Conservation (phyloP, 768 basidiomycete genomes). For the Kwoniella dejecticola region DNA sequence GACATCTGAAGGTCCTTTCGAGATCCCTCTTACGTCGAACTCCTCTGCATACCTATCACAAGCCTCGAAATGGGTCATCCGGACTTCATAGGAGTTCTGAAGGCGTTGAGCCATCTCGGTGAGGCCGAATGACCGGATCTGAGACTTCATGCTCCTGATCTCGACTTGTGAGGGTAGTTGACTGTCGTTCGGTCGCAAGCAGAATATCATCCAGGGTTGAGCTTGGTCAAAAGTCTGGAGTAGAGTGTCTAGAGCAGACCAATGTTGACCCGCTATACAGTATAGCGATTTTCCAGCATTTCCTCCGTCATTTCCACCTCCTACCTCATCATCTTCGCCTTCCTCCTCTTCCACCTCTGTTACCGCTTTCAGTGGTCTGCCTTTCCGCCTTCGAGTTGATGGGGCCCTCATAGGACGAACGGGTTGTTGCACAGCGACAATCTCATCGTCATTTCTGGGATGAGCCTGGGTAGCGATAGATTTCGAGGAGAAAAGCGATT, state of each 20-base stretch:
- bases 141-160: slow-evolving; percentile 85
- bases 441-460: slow-evolving; percentile 89
- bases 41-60: slow-evolving; percentile 77
- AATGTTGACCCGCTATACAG: slow-evolving; percentile 87
- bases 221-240: slow-evolving; percentile 87
- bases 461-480: slow-evolving; percentile 90
- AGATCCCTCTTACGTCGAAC: slow-evolving; percentile 63
- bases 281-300: slow-evolving; percentile 57
- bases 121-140: slow-evolving; percentile 79
- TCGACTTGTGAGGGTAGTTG: slow-evolving; percentile 93
- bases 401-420: slow-evolving; percentile 93
- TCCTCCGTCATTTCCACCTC: slow-evolving; percentile 41
- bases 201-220: slow-evolving; percentile 88
- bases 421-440: slow-evolving; percentile 89
- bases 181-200: slow-evolving; percentile 91
- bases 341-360: slow-evolving; percentile 47
- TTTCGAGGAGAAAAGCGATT: slow-evolving; percentile 81
- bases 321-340: slow-evolving; percentile 42
- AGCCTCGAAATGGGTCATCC: slow-evolving; percentile 83
- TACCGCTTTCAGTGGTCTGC: slow-evolving; percentile 39
- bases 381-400: slow-evolving; percentile 68
- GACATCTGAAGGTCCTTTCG: slow-evolving; percentile 66
- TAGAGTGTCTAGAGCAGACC: slow-evolving; percentile 76
- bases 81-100: slow-evolving; percentile 73
- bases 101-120: slow-evolving; percentile 73